These are phyloP conservation scores for Triticum timopheevii DNA, from an alignment of 176 grass and related monocot species.

Conservation along the genomic window DNA sequence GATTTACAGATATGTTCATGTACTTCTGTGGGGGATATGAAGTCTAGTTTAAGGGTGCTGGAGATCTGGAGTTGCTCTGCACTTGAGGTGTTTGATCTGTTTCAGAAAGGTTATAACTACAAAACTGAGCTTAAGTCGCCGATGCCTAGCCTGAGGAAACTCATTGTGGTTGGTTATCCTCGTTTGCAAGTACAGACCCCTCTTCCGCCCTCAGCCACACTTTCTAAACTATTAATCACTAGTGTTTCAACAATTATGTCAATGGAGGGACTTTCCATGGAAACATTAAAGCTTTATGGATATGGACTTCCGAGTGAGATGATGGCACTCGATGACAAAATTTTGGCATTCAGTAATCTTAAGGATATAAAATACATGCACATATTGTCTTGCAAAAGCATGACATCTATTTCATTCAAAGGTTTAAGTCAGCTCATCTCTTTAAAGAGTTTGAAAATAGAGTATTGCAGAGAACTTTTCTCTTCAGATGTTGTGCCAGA, in stretches of 20 bases:
- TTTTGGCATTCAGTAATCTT: too few relatives aligned
- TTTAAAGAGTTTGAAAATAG: neutral
- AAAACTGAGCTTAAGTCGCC: neutral
- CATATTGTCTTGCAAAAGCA: too few relatives aligned
- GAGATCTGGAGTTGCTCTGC: neutral
- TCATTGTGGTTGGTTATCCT: neutral
- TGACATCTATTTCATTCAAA: too few relatives aligned
- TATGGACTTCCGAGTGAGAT: too few relatives aligned
- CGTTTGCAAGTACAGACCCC: neutral
- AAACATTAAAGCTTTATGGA: too few relatives aligned
- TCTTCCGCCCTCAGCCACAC: neutral
- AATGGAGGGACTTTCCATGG: neutral
- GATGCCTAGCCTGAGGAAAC: neutral
- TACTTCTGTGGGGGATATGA: neutral
- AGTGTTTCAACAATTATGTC: neutral
- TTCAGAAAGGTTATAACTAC: neutral
- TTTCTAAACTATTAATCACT: slow-evolving; percentile 7
- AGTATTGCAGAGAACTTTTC: neutral
- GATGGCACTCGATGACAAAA: too few relatives aligned
- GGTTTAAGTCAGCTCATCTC: too few relatives aligned
- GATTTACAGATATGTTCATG: neutral
- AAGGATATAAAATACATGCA: too few relatives aligned
- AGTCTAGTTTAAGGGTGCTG: slow-evolving; percentile 15
- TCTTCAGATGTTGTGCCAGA: neutral
- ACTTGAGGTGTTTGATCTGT: neutral